phyloP scores from a whole-genome alignment of 2,329 filamentous ascomycete species.

The Xylariomycetidae sp. region DNA sequence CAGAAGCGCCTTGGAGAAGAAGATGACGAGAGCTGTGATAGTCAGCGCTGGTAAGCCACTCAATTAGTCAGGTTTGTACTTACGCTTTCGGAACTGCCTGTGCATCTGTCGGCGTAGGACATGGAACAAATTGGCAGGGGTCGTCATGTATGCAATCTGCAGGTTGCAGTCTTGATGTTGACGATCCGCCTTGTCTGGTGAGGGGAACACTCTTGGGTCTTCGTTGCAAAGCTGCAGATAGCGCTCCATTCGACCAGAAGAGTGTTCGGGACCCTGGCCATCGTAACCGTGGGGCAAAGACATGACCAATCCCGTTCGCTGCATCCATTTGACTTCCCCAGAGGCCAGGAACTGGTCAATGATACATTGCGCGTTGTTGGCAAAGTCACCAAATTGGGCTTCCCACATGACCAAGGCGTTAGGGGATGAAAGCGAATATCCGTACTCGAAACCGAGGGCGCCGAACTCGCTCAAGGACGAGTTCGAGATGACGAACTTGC shows the following conservation, averaged over 20 bases:
- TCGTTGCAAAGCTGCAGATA: slow-evolving; percentile 98
- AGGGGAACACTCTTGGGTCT: slow-evolving; percentile 89
- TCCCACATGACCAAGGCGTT: slow-evolving; percentile 99
- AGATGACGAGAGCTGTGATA: slow-evolving; percentile 74
- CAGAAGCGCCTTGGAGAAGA: slow-evolving; percentile 97
- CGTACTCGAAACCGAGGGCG: slow-evolving; percentile 94
- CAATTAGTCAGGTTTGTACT: slow-evolving; percentile 40
- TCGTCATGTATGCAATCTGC: slow-evolving; percentile 97
- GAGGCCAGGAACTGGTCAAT: slow-evolving; percentile 99
- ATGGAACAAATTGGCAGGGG: slow-evolving; percentile 93
- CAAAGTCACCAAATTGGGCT: slow-evolving; percentile 98
- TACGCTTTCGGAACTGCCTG: slow-evolving; percentile 98
- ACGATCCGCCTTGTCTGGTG: slow-evolving; percentile 81
- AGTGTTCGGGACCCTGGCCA: slow-evolving; percentile 97
- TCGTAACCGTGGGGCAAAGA: slow-evolving; percentile 97
- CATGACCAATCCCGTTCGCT: slow-evolving; percentile 93
- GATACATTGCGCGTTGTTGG: slow-evolving; percentile 98
- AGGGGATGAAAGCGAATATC: slow-evolving; percentile 93
- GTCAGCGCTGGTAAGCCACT: slow-evolving; percentile 16
- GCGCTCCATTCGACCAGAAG: slow-evolving; percentile 92
- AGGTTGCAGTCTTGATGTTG: slow-evolving; percentile 99
- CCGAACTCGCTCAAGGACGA: slow-evolving; percentile 72
- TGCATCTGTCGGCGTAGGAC: slow-evolving; percentile 96
- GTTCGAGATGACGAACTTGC: slow-evolving; percentile 94
- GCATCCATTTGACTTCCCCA: slow-evolving; percentile 97